Base-by-base conservation (phyloP, 2,329 filamentous ascomycete genomes). In the Colletotrichum navitas region DNA sequence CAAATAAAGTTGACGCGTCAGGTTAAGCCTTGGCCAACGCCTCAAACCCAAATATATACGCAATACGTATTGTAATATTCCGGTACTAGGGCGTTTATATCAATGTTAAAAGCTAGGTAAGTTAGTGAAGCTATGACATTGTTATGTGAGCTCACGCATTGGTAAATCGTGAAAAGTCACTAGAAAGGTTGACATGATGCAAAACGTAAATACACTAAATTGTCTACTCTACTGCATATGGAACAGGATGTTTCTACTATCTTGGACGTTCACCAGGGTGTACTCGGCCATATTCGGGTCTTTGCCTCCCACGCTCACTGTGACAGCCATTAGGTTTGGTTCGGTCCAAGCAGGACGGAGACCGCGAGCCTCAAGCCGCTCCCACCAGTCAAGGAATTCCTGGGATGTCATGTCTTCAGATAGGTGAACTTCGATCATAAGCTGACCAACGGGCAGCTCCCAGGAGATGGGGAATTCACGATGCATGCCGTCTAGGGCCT, bases 271-370 rank as follows among this genome's bases (percentile, higher is more conserved):
- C 14, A 32, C 6, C 49, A 32, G 18, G 26, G 26, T 52, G 26
- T 52, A 52, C 18, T 52, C 49, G 6, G 49, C 49, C 49, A 52
- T 32, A 1, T 7, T 3, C 10, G 26, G 49, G 49, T 52, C 26
- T 14, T 52, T 52, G 6, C 10, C 4, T 4, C 2, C 1, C 26
- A 18, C 26, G 2, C 7, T 10, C 16, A 74, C 16, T 2, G 74
- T 74, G n/a, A 75, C 73, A 43, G 71, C 73, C 16, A 76, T 64
- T 18, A 75, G 63, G 63, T 75, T 75, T 8, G 74, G 73, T 64
- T 76, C 74, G 5, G 72, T 74, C 75, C 75, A 75, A 3, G 71
- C 60, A 18, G 75, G 64, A 11, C 75, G 70, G 16, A 76, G 63
- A 2, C 75, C 75, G 24, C 68, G 70, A 2, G 34, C 47, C 60